These are phyloP conservation scores for Diplodia seriata DNA, from an alignment of 2,329 filamentous ascomycete genomes.

Conservation along the genomic window DNA sequence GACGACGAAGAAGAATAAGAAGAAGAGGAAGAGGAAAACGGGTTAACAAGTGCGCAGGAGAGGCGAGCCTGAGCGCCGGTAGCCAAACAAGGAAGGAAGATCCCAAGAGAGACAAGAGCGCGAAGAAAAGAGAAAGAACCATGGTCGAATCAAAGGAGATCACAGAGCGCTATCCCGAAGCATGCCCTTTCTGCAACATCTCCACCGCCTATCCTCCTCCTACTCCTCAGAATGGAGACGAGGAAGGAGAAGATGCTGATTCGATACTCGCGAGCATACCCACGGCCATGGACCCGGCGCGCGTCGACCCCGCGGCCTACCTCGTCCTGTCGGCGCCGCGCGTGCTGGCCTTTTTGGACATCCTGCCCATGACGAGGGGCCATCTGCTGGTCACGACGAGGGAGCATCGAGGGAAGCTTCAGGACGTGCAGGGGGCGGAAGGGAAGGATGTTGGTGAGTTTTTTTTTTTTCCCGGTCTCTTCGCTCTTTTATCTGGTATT, in stretches of 20 bases:
- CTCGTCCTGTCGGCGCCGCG: constrained; percentile 78
- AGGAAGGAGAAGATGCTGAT: no score
- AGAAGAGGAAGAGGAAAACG: no score
- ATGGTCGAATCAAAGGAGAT: constrained; percentile 24
- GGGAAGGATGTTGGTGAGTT: constrained; percentile 69
- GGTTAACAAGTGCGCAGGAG: not conserved
- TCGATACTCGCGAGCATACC: constrained; percentile 38
- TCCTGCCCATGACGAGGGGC: constrained; percentile 82
- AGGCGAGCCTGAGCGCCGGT: no score
- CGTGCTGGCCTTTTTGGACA: constrained; percentile 89
- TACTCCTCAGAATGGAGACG: no score
- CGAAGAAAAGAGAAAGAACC: not conserved
- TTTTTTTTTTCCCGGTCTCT: not conserved
- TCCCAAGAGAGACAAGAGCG: not conserved
- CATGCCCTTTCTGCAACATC: constrained; percentile 67
- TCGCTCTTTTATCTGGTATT: not conserved
- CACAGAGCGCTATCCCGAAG: constrained; percentile 46
- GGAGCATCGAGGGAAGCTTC: constrained; percentile 77
- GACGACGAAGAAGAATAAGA: not conserved
- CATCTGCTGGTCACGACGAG: constrained; percentile 85
- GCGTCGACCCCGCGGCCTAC: constrained; percentile 52
- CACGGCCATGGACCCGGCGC: constrained; percentile 38
- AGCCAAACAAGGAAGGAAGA: not conserved
- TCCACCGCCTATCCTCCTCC: constrained; percentile 57
- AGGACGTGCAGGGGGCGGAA: constrained; percentile 69